phyloP scores from a whole-genome alignment of 2,329 filamentous ascomycete species.

The Amylocarpus encephaloides region DNA sequence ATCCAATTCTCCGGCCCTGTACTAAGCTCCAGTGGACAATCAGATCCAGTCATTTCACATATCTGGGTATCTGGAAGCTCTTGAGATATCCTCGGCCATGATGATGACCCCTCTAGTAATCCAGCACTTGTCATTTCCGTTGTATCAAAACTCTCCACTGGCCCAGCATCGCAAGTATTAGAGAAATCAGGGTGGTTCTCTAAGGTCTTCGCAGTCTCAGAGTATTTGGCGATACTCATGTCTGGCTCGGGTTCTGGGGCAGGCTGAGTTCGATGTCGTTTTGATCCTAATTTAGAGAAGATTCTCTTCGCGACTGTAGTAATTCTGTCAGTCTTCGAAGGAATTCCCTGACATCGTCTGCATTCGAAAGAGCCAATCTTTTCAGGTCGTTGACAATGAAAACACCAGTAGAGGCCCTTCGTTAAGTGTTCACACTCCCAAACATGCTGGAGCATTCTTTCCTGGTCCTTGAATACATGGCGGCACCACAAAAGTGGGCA shows the following conservation, averaged over 20 bases:
- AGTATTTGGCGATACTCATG: constrained; percentile 10
- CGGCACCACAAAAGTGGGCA: constrained; percentile 26
- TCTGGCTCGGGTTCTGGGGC: constrained; percentile 6
- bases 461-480: constrained; percentile 19
- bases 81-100: constrained; percentile 15
- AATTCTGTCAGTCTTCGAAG: constrained; percentile 21
- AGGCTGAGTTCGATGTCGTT: constrained; percentile 12
- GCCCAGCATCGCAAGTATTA: constrained; percentile 8
- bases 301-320: constrained; percentile 27
- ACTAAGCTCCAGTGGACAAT: constrained; percentile 18
- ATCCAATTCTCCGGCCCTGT: constrained; percentile 16
- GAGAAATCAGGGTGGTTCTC: constrained; percentile 5
- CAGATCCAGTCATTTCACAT: constrained; percentile 22
- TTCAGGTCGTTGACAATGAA: constrained; percentile 25
- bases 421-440: constrained; percentile 24
- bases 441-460: constrained; percentile 26
- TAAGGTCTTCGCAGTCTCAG: constrained; percentile 4
- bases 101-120: constrained; percentile 6
- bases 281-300: constrained; percentile 24
- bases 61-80: constrained; percentile 23
- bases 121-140: background rate
- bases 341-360: constrained; percentile 21
- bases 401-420: constrained; percentile 27
- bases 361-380: constrained; percentile 24
- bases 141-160: constrained; percentile 4